Evolutionary conservation across 108 stramenopile species (phyloP).

Genomic region (Cyclotella atomus): DNA sequence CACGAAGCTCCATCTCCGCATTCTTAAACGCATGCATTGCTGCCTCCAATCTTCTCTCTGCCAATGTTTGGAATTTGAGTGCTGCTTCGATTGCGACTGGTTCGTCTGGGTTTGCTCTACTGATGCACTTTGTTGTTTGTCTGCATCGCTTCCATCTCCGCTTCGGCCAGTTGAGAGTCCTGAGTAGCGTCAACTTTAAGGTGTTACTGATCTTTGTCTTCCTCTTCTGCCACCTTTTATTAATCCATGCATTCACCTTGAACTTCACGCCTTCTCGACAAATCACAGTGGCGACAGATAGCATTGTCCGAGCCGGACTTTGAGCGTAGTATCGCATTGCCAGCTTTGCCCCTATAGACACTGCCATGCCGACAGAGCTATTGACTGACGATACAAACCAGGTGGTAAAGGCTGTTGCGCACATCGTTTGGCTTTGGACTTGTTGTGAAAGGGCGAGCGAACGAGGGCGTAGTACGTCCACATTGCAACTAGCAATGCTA

Average conservation of each 20-base stretch:
- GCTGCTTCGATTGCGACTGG: constrained; percentile 14
- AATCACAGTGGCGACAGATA: neutral
- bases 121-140: neutral
- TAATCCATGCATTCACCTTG: constrained; percentile 16
- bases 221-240: constrained; percentile 9
- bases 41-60: constrained; percentile 21
- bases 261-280: constrained; percentile 20
- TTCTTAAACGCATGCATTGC: constrained; percentile 20
- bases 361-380: neutral
- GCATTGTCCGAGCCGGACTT: neutral
- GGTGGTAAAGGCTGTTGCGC: constrained; percentile 9
- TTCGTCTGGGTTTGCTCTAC: neutral
- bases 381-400: constrained; percentile 5
- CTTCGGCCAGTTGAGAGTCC: neutral
- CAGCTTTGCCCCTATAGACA: neutral
- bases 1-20: constrained; percentile 28
- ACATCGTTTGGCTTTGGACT: neutral
- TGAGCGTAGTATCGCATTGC: neutral
- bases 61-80: constrained; percentile 25
- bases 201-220: neutral
- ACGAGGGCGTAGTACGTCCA: too few relatives aligned
- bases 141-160: neutral
- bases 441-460: neutral
- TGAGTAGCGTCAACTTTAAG: neutral
- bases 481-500: too few relatives aligned